Evolutionary conservation across 345 rosid genomes (phyloP), one percentile per base, ranked within the genome.

Genomic region (Eucalyptus camaldulensis): DNA sequence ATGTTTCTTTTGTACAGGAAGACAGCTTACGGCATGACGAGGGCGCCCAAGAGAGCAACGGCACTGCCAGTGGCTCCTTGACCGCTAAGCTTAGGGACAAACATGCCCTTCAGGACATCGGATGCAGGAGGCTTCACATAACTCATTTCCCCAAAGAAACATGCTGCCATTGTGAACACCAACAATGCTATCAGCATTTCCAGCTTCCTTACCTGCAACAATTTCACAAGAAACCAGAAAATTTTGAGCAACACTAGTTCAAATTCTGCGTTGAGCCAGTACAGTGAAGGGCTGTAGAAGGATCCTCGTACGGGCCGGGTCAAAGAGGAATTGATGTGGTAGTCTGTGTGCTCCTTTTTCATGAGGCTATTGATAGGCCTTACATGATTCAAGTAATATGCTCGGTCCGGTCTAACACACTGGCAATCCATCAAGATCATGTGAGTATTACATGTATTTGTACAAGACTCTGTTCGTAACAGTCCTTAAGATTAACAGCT

Each of bases 11-110:
- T 43, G 53, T 6, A 33, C 56, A 33, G 56, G n/a, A 31, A 50
- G 3, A 51, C 29, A 89, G 60, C 93, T 21, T 91, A 94, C 96
- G 96, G 94, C 93, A 92, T 93, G 87, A 94, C 45, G 13, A 93
- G 93, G 51, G 95, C 93, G 5, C 96, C 95, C 65, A 94, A 86
- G 8, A 94, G 92, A 89, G 96, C 95, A 10, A 94, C 92, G 62
- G 96, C 90, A 45, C 90, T 91, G 13, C 88, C 92, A 19, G 93
- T 92, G 89, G 96, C 93, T 6, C 92, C 93, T 25, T 89, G 85
- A 86, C 94, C 95, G 1, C 47, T 47, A 29, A 91, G 94, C 86
- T 92, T 94, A 6, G 95, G 94, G 24, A 92, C 49, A 51, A 93
- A 93, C 93, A 94, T 92, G 90, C 95, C 96, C 89, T 88, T 92